Evolutionary conservation across 148 eudicot species (phyloP).

Genomic region (Rheum nobile): DNA sequence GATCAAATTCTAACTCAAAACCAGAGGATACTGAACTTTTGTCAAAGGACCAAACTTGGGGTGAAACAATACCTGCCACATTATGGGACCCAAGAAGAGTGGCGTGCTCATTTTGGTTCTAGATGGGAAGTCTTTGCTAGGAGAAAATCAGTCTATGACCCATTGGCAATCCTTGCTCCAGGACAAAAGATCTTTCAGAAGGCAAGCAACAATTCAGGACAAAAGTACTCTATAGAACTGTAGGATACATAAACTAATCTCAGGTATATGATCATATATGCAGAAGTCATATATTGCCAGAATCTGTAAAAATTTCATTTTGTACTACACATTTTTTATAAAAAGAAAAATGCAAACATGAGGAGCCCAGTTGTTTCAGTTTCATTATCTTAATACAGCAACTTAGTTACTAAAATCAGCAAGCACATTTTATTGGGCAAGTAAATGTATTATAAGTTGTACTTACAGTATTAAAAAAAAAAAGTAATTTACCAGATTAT

Average conservation of each 20-base stretch:
- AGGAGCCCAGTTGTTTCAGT: background rate
- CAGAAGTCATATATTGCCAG: background rate
- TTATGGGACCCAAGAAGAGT: slow-evolving; percentile 46
- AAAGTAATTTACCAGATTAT: too few relatives aligned
- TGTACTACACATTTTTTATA: background rate
- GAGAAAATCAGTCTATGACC: slow-evolving; percentile 68
- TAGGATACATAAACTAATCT: too few relatives aligned
- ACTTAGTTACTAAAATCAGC: too few relatives aligned
- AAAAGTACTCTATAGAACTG: background rate
- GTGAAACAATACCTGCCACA: slow-evolving; percentile 77
- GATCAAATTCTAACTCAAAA: slow-evolving; percentile 48
- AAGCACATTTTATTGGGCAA: too few relatives aligned
- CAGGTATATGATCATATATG: background rate
- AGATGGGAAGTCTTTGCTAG: slow-evolving; percentile 48
- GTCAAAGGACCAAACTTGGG: slow-evolving; percentile 42
- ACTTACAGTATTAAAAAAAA: too few relatives aligned
- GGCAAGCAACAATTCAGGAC: slow-evolving; percentile 18
- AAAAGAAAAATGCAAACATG: background rate
- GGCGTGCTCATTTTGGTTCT: slow-evolving; percentile 70
- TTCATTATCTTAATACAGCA: too few relatives aligned
- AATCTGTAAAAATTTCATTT: background rate
- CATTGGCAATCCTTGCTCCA: slow-evolving; percentile 70
- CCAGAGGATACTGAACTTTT: slow-evolving; percentile 46
- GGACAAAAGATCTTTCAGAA: slow-evolving; percentile 75
- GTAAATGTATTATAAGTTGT: too few relatives aligned